These are phyloP conservation scores for Pichia sp. DNA, from an alignment of 1,139 yeast species.

Conservation along the genomic window DNA sequence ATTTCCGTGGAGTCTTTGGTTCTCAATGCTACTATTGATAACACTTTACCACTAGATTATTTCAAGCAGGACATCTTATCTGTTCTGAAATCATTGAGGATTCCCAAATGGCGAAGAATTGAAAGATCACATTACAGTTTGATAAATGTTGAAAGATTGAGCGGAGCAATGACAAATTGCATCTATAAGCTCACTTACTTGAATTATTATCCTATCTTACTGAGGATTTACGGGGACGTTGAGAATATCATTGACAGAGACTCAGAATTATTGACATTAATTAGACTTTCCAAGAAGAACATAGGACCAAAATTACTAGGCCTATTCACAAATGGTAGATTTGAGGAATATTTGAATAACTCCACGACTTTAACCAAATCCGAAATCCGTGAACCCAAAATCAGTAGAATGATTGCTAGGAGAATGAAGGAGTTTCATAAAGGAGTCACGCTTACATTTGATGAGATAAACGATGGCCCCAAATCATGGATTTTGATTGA, in stretches of 20 bases:
- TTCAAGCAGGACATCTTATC: constrained; percentile 75
- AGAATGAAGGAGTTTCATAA: constrained; percentile 93
- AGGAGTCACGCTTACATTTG: constrained; percentile 56
- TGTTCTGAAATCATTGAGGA: constrained; percentile 51
- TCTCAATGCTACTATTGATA: constrained; percentile 45
- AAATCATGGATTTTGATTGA: constrained; percentile 60
- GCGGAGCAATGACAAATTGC: constrained; percentile 91
- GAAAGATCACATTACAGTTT: constrained; percentile 27
- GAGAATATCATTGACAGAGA: constrained; percentile 83
- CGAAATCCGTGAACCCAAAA: constrained; percentile 67
- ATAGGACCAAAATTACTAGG: constrained; percentile 90
- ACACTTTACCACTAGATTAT: constrained; percentile 71
- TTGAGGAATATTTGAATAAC: constrained; percentile 83
- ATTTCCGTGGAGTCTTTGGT: constrained; percentile 5
- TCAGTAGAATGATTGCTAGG: constrained; percentile 81
- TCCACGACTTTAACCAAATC: constrained; percentile 65
- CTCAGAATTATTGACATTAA: constrained; percentile 62
- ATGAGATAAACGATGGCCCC: constrained; percentile 51
- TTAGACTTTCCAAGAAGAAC: constrained; percentile 62
- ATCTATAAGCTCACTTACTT: constrained; percentile 58
- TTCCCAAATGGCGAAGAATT: constrained; percentile 61
- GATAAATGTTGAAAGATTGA: constrained; percentile 54
- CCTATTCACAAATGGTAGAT: constrained; percentile 82
- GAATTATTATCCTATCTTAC: constrained; percentile 37
- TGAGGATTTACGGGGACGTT: constrained; percentile 89